phyloP scores from a whole-genome alignment of 345 rosid species.

The Nasturtium officinale region DNA sequence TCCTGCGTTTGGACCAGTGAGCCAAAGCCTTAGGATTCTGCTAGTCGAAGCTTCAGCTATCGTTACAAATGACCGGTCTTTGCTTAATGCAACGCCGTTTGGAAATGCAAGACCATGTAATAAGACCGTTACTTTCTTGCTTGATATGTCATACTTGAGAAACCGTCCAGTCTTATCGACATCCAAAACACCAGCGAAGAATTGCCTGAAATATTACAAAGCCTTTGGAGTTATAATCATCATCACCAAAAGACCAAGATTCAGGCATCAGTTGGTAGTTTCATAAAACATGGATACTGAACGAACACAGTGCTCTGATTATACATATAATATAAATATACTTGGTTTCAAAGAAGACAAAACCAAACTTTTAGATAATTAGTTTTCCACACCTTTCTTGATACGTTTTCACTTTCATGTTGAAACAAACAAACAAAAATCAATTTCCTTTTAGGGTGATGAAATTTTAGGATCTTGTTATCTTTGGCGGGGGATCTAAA shows the following conservation, averaged over 20 bases:
- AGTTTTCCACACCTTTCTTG: background rate
- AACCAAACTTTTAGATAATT: background rate
- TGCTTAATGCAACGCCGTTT: slow-evolving; percentile 74
- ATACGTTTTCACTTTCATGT: background rate
- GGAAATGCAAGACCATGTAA: slow-evolving; percentile 60
- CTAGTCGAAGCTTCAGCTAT: slow-evolving; percentile 55
- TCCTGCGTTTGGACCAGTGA: slow-evolving; percentile 49
- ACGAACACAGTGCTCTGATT: background rate
- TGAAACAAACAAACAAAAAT: background rate
- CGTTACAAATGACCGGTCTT: slow-evolving; percentile 58
- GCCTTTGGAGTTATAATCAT: background rate
- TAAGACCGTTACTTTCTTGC: slow-evolving; percentile 57
- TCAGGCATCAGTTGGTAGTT: background rate
- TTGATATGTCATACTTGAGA: slow-evolving; percentile 58
- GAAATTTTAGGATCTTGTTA: background rate
- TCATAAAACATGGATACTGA: background rate
- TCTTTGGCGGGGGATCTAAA: background rate
- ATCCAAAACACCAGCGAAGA: slow-evolving; percentile 48
- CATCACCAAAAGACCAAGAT: background rate
- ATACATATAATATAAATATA: background rate
- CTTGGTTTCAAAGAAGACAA: background rate
- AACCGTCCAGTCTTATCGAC: slow-evolving; percentile 68
- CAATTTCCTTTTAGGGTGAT: background rate
- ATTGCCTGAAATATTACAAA: slow-evolving; percentile 51
- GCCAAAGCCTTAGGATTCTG: slow-evolving; percentile 56